Base-by-base conservation (phyloP, 768 basidiomycete species). In the Xerocomus brunneocitrinus region DNA sequence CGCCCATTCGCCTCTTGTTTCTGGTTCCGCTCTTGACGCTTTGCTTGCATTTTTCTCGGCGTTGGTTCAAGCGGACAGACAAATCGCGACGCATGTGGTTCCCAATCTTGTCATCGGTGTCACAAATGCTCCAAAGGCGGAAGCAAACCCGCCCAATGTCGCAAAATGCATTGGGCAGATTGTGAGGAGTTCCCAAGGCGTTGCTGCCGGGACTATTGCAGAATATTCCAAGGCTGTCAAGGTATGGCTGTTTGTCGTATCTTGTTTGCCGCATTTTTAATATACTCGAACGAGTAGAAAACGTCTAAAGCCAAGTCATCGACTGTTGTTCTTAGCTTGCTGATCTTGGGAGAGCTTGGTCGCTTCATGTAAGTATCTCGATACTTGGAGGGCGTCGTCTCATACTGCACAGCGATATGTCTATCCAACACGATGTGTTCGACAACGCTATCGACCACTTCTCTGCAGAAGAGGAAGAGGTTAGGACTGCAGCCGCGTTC, bases 281-380 rank as follows among this genome's bases (percentile, higher is more conserved):
- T 54, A 38, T 35, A 38, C 36, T 48, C 32, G 19, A 28, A 40
- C 19, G 24, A 47, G 43, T 57, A 81, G 77, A 75, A 75, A 46
- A 66, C 72, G 0, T 80, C 84, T 8, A 87, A 86, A 66, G 79
- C 85, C 7, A 82, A 82, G 58, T 71, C 87, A 16, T 76, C 82
- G 1, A 75, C 85, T 38, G 78, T 91, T 7, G 85, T 92, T 31
- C 79, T 99, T 24, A 89, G 91, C 59, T 76, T 98, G 50, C 75
- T 97, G 13, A 87, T 92, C 38, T 76, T 98, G 47, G 97, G 97
- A 44, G 97, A 98, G 69, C 79, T 98, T 38, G 97, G 95, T 31
- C 85, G 95, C 32, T 86, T 85, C 62, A 85, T 91, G 95, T 97
- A 53, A 73, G 36, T 52, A 3, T 35, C 16, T 12, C 32, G 8